phyloP scores from a whole-genome alignment of 2,329 filamentous ascomycete species.

The Ophiocordyceps camponoti-leonardi region DNA sequence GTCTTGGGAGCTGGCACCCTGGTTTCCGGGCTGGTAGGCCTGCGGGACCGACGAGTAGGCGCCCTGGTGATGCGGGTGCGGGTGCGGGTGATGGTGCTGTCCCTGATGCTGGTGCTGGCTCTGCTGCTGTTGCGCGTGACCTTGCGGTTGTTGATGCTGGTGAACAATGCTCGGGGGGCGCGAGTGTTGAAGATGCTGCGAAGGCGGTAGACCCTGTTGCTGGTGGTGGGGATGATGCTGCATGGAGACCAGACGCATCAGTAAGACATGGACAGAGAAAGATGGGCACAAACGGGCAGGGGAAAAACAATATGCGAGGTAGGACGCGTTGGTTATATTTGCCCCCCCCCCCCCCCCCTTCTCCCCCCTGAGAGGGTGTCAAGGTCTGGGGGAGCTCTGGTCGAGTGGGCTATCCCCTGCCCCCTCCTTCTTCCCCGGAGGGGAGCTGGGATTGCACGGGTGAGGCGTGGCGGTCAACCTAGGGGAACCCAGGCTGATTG shows the following conservation, averaged over 20 bases:
- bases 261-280: slow-evolving; percentile 23
- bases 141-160: slow-evolving; percentile 17
- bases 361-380: slow-evolving; percentile 27
- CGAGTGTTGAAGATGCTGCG: slow-evolving; percentile 51
- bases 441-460: slow-evolving; percentile 29
- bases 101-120: neutral
- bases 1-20: slow-evolving; percentile 47
- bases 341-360: slow-evolving; percentile 20
- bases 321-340: slow-evolving; percentile 33
- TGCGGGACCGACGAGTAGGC: slow-evolving; percentile 51
- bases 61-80: slow-evolving; percentile 41
- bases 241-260: slow-evolving; percentile 45
- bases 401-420: slow-evolving; percentile 18
- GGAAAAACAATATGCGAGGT: slow-evolving; percentile 19
- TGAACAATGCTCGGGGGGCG: slow-evolving; percentile 58
- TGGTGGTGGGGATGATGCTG: slow-evolving; percentile 63
- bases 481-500: slow-evolving; percentile 20
- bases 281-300: slow-evolving; percentile 18
- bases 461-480: slow-evolving; percentile 27
- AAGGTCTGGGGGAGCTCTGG: slow-evolving; percentile 23
- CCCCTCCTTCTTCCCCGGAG: slow-evolving; percentile 16
- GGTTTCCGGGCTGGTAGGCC: slow-evolving; percentile 50
- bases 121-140: slow-evolving; percentile 44
- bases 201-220: slow-evolving; percentile 53
- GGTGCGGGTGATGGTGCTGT: slow-evolving; percentile 27